Conservation (phyloP, 768 basidiomycete species). For the Russula olivacea region DNA sequence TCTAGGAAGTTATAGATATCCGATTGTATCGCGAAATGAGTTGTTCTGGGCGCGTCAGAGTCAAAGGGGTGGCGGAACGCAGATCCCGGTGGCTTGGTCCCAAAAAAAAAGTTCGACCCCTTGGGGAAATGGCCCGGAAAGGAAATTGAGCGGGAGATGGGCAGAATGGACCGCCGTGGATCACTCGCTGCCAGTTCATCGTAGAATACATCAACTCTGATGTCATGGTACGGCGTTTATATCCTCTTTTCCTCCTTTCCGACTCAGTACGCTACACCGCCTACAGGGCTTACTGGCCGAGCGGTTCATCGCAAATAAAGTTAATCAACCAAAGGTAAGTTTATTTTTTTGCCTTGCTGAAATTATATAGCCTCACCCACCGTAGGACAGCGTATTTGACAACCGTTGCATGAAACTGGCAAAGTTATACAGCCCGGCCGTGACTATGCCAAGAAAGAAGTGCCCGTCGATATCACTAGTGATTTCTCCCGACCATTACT, state of each 20-base stretch:
- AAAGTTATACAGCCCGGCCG: constrained; percentile 58
- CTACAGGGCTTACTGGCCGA: constrained; percentile 66
- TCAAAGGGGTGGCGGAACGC: too few species aligned
- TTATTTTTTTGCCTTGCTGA: not conserved
- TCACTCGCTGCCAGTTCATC: constrained; percentile 71
- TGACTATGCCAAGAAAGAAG: constrained; percentile 80
- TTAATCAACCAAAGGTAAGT: constrained; percentile 66
- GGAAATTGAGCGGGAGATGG: too few species aligned
- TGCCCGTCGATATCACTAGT: constrained; percentile 46
- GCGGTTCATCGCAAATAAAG: constrained; percentile 62
- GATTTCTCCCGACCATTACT: constrained; percentile 51
- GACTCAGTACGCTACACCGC: not conserved
- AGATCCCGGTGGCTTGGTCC: too few species aligned
- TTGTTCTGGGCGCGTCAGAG: too few species aligned
- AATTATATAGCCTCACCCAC: not conserved
- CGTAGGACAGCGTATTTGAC: constrained; percentile 59
- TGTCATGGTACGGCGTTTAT: constrained; percentile 52
- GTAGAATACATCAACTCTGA: constrained; percentile 82
- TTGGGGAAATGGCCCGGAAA: too few species aligned
- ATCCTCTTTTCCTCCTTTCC: not conserved
- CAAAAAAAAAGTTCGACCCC: too few species aligned
- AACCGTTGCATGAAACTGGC: constrained; percentile 52
- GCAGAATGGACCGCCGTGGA: too few species aligned
- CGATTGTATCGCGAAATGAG: too few species aligned
- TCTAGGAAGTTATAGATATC: not conserved